A percentile compares a stretch with the other conserved stretches of the same genome.
phyloP scores from a whole-genome alignment of 345 rosid genomes.

The Diplotaxis tenuifolia region DNA sequence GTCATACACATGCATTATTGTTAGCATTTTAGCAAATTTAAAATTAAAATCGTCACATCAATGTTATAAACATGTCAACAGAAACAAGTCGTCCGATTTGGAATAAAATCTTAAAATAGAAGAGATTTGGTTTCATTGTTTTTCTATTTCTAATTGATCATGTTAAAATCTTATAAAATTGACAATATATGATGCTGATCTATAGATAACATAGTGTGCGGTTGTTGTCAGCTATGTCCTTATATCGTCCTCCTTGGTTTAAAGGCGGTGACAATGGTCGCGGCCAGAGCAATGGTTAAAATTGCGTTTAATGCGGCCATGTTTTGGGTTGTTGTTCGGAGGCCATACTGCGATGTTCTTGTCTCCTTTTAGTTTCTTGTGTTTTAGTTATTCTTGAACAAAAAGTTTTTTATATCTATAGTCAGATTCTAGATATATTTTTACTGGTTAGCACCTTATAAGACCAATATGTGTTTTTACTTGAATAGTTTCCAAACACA shows the following conservation, averaged over 20 bases:
- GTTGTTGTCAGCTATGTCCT: background rate
- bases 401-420: background rate
- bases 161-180: constrained; percentile 4
- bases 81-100: background rate
- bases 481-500: background rate
- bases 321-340: background rate
- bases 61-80: constrained; percentile 1
- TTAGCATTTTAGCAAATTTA: constrained; percentile 3
- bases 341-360: constrained; percentile 20
- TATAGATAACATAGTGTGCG: background rate
- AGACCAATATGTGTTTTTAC: background rate
- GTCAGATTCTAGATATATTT: background rate
- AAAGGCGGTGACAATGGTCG: too few relatives aligned
- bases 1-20: constrained; percentile 5
- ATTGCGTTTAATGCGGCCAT: too few relatives aligned
- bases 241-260: background rate
- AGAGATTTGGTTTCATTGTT: background rate
- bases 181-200: background rate
- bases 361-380: background rate
- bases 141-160: background rate
- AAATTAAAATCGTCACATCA: background rate
- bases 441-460: background rate
- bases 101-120: background rate
- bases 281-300: too few relatives aligned
- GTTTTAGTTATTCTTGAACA: background rate